phyloP scores from a whole-genome alignment of 2,329 filamentous ascomycete species.

The Aspergillus sp. region DNA sequence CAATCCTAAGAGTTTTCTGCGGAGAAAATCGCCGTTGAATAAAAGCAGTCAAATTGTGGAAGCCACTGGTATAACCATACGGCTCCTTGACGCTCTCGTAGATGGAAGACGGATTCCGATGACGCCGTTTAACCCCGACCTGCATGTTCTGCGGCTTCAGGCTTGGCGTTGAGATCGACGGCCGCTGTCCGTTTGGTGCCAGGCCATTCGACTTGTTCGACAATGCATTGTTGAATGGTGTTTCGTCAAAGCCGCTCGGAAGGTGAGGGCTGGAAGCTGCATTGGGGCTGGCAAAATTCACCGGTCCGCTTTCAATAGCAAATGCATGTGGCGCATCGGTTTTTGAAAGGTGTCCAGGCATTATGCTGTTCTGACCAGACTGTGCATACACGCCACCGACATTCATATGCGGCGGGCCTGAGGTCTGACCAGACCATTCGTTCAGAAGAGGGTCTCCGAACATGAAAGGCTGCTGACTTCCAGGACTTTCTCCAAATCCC shows the following conservation, averaged over 20 bases:
- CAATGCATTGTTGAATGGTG: conserved; percentile 19
- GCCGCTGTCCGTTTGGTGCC: conserved; percentile 28
- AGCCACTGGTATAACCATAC: conserved; percentile 84
- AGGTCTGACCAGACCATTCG: conserved; percentile 40
- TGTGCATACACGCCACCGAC: conserved; percentile 29
- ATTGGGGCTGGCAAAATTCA: conserved; percentile 54
- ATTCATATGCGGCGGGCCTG: conserved; percentile 27
- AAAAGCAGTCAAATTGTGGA: conserved; percentile 80
- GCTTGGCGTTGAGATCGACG: conserved; percentile 39
- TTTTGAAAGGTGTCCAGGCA: conserved; percentile 38
- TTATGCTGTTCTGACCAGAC: conserved; percentile 24
- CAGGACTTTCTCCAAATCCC: conserved; percentile 43
- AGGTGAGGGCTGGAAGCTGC: conserved; percentile 52
- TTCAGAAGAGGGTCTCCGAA: conserved; percentile 42
- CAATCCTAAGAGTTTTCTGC: conserved; percentile 74
- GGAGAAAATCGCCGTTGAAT: conserved; percentile 73
- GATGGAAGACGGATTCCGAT: conserved; percentile 72
- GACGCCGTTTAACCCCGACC: conserved; percentile 42
- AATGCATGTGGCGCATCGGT: conserved; percentile 52
- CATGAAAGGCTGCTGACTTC: conserved; percentile 40
- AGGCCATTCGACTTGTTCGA: conserved; percentile 23
- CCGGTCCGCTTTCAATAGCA: conserved; percentile 56
- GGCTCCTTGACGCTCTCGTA: conserved; percentile 88
- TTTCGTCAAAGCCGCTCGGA: conserved; percentile 39
- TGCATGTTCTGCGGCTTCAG: conserved; percentile 38